These are phyloP conservation scores for Sclerotinia trifoliorum DNA, from an alignment of 2,329 filamentous ascomycete genomes.

Conservation along the genomic window DNA sequence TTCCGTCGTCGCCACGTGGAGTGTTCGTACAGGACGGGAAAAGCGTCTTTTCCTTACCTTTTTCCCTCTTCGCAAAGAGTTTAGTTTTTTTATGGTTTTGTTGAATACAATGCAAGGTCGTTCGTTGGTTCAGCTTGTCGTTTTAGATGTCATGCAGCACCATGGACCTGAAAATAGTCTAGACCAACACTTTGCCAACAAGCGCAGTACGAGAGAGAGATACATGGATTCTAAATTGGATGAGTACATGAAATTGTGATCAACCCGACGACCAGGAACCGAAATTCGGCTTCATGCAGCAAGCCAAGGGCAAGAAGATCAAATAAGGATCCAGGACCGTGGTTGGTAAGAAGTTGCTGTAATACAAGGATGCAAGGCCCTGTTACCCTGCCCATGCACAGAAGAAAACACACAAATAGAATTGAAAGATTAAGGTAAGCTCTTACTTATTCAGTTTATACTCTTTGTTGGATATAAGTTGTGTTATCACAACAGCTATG, in stretches of 20 bases:
- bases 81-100: background rate
- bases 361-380: slow-evolving; percentile 5
- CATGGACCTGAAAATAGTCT: background rate
- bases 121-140: slow-evolving; percentile 10
- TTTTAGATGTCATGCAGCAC: slow-evolving; percentile 17
- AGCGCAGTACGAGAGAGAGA: background rate
- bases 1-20: slow-evolving; percentile 13
- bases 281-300: slow-evolving; percentile 14
- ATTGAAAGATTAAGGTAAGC: background rate
- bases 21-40: slow-evolving; percentile 8
- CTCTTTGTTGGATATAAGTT: background rate
- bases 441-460: background rate
- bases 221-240: background rate
- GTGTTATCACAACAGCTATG: background rate
- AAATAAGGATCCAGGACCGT: slow-evolving; percentile 17
- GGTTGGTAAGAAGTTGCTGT: slow-evolving; percentile 16
- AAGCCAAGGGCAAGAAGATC: slow-evolving; percentile 11
- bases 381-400: slow-evolving; percentile 12
- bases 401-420: slow-evolving; percentile 15
- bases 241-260: slow-evolving; percentile 13
- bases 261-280: slow-evolving; percentile 18
- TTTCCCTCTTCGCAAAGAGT: background rate
- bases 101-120: slow-evolving; percentile 11
- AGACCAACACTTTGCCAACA: slow-evolving; percentile 5
- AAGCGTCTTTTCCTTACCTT: background rate